Conservation (phyloP, 805 yeast species). For the Candida railenensis region DNA sequence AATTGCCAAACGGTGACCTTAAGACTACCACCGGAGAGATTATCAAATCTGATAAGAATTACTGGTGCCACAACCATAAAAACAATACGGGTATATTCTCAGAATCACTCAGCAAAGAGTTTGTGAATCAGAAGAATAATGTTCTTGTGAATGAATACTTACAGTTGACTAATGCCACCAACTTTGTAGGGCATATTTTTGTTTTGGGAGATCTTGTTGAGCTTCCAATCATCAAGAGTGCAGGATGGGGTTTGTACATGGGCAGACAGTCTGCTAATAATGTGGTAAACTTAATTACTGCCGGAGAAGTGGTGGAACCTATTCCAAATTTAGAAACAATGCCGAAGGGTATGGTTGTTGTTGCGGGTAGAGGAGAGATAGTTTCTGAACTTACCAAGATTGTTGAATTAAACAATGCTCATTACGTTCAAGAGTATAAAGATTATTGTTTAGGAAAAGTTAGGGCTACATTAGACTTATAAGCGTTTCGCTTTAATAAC, state of each 20-base stretch:
- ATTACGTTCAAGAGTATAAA: slow-evolving; percentile 36
- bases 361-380: slow-evolving; percentile 39
- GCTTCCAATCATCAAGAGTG: slow-evolving; percentile 39
- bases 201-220: slow-evolving; percentile 41
- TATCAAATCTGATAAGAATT: slow-evolving; percentile 28
- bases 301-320: slow-evolving; percentile 30
- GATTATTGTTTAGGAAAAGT: slow-evolving; percentile 44
- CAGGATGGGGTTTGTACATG: slow-evolving; percentile 46
- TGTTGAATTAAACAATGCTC: slow-evolving; percentile 30
- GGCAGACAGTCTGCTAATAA: slow-evolving; percentile 41
- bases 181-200: slow-evolving; percentile 25
- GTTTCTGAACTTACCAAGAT: slow-evolving; percentile 35
- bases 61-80: slow-evolving; percentile 35
- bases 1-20: slow-evolving; percentile 24
- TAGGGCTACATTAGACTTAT: slow-evolving; percentile 32
- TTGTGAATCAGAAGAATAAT: slow-evolving; percentile 26
- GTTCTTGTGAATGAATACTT: slow-evolving; percentile 36
- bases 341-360: slow-evolving; percentile 42
- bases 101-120: slow-evolving; percentile 16
- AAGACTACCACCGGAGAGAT: slow-evolving; percentile 25
- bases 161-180: slow-evolving; percentile 24
- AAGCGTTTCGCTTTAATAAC: too few species aligned
- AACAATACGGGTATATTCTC: slow-evolving; percentile 32
- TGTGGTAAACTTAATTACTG: slow-evolving; percentile 26
- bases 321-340: slow-evolving; percentile 30